A percentile compares a stretch with the other conserved stretches of the same genome.
Conservation (phyloP, 805 yeast species). For the Priceomyces medius region DNA sequence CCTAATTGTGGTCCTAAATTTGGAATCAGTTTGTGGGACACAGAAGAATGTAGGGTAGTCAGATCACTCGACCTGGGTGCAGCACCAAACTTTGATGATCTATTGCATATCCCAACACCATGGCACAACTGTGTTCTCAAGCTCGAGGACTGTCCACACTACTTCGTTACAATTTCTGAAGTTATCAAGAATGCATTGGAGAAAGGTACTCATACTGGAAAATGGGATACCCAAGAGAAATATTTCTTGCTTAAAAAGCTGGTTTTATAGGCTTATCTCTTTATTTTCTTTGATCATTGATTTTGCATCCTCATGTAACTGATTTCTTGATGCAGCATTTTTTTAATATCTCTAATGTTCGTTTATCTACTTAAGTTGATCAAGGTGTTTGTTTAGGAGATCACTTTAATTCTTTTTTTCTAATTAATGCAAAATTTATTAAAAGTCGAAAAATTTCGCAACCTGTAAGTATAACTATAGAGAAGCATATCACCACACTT, state of each 20-base stretch:
- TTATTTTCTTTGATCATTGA: no score
- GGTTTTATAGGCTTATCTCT: background rate
- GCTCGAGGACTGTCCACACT: conserved; percentile 32
- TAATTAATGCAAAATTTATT: no score
- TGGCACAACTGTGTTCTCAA: conserved; percentile 60
- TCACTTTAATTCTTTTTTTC: no score
- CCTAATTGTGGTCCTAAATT: conserved; percentile 58
- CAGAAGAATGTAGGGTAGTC: conserved; percentile 45
- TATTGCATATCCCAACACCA: conserved; percentile 64
- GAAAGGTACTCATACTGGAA: conserved; percentile 18
- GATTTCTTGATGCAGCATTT: no score
- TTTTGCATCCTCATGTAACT: no score
- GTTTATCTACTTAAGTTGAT: no score
- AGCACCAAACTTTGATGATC: conserved; percentile 46
- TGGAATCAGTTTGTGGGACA: conserved; percentile 49
- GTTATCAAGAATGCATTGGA: conserved; percentile 17
- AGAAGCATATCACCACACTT: no score
- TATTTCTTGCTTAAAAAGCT: conserved; percentile 8
- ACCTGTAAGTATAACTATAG: no score
- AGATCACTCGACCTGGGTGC: conserved; percentile 41
- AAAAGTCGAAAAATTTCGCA: no score
- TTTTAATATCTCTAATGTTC: no score
- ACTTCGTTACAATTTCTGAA: conserved; percentile 23
- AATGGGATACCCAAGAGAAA: conserved; percentile 20
- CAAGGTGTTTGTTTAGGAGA: no score